phyloP scores from a whole-genome alignment of 2,329 filamentous ascomycete genomes.

The Exutisphaerella laricina region DNA sequence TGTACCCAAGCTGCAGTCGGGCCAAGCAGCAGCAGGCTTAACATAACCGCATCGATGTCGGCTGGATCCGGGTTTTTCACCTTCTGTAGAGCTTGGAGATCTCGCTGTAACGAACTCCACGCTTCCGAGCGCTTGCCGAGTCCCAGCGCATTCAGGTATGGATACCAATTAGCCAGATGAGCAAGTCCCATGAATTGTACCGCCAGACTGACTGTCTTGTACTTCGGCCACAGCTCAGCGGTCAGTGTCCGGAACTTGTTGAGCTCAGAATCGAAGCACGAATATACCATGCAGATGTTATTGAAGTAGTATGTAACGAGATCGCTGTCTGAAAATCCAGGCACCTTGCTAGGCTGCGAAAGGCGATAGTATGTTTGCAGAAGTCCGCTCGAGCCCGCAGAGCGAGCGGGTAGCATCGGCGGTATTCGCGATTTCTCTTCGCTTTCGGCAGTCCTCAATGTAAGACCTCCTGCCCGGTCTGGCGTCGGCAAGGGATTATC shows the following conservation, averaged over 20 bases:
- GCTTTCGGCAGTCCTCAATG: not conserved
- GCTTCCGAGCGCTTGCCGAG: constrained; percentile 50
- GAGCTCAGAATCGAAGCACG: constrained; percentile 58
- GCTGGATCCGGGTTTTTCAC: constrained; percentile 33
- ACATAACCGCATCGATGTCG: constrained; percentile 45
- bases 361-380: constrained; percentile 24
- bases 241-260: constrained; percentile 58
- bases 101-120: constrained; percentile 47
- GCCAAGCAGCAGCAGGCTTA: constrained; percentile 55
- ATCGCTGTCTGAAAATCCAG: constrained; percentile 34
- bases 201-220: constrained; percentile 45
- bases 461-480: not conserved
- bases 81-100: constrained; percentile 43
- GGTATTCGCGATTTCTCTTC: not conserved
- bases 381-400: constrained; percentile 10
- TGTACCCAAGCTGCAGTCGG: constrained; percentile 58
- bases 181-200: constrained; percentile 62
- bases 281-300: constrained; percentile 56
- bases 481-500: not conserved
- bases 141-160: constrained; percentile 47
- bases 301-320: constrained; percentile 61
- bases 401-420: not conserved
- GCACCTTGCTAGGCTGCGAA: constrained; percentile 24
- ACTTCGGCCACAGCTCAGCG: constrained; percentile 51
- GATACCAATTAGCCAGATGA: constrained; percentile 54